Evolutionary conservation across 2,329 filamentous ascomycete species (phyloP).

Genomic region (Stachybotrys chartarum): DNA sequence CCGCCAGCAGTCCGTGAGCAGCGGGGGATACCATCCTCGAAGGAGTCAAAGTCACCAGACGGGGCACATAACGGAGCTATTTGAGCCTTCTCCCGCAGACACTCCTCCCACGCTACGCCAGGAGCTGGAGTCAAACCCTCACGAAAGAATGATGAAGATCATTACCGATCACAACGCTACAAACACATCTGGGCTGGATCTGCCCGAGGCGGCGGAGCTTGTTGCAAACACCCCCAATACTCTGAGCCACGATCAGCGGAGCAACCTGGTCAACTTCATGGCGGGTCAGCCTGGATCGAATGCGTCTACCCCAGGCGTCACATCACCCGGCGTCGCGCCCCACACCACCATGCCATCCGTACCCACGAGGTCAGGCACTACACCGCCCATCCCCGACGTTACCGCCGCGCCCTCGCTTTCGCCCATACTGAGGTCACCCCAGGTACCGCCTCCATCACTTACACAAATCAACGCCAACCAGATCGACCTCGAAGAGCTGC

Average conservation of each 20-base stretch:
- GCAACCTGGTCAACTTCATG: constrained; percentile 53
- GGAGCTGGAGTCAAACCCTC: constrained; percentile 50
- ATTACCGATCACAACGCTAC: constrained; percentile 57
- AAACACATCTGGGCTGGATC: constrained; percentile 39
- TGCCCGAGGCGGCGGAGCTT: constrained; percentile 42
- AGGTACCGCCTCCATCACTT: constrained; percentile 42
- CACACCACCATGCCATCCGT: constrained; percentile 10
- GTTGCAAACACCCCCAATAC: constrained; percentile 49
- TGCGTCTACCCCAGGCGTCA: constrained; percentile 11
- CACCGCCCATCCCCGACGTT: constrained; percentile 16
- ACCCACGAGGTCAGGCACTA: constrained; percentile 11
- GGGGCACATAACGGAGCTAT: constrained; percentile 54
- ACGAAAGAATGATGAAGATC: constrained; percentile 57
- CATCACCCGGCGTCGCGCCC: constrained; percentile 8
- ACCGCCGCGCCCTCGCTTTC: constrained; percentile 34
- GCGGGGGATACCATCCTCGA: constrained; percentile 14
- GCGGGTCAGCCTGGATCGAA: constrained; percentile 32
- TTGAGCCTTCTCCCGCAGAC: constrained; percentile 43
- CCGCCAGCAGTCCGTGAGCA: constrained; percentile 10
- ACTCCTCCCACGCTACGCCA: constrained; percentile 45
- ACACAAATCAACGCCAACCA: constrained; percentile 61
- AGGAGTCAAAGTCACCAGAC: constrained; percentile 33
- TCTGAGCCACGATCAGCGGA: constrained; percentile 49
- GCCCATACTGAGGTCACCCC: constrained; percentile 38
- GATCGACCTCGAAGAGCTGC: constrained; percentile 70